phyloP scores from a whole-genome alignment of 2,329 filamentous ascomycete species.

The Aspergillus sp. region DNA sequence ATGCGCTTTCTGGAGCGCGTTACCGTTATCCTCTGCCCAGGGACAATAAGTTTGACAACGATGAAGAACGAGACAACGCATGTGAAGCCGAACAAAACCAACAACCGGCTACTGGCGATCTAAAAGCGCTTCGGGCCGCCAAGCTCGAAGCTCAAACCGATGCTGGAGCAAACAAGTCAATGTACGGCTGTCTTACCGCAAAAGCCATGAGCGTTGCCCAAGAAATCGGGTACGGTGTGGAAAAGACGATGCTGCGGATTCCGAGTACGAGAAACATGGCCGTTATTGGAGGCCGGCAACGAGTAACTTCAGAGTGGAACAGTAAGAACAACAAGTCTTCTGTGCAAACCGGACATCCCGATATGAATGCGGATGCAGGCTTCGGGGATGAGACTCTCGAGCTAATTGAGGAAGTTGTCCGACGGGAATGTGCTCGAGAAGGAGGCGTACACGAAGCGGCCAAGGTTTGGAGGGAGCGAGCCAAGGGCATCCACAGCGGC shows the following conservation, averaged over 20 bases:
- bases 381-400: constrained; percentile 53
- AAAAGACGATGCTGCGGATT: constrained; percentile 82
- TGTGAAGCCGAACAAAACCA: constrained; percentile 11
- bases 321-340: background rate
- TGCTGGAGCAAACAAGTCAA: constrained; percentile 49
- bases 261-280: constrained; percentile 85
- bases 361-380: constrained; percentile 39
- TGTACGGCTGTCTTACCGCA: constrained; percentile 74
- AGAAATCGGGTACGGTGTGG: constrained; percentile 67
- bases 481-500: constrained; percentile 41
- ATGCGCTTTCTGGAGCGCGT: constrained; percentile 67
- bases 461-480: constrained; percentile 47
- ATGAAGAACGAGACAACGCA: constrained; percentile 27
- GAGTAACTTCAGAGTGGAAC: constrained; percentile 10
- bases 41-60: constrained; percentile 26
- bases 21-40: constrained; percentile 51
- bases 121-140: constrained; percentile 32
- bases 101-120: constrained; percentile 33
- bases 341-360: constrained; percentile 22
- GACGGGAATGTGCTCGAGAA: constrained; percentile 43
- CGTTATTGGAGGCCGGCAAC: constrained; percentile 58
- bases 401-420: constrained; percentile 58
- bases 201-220: constrained; percentile 66
- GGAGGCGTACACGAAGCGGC: constrained; percentile 40
- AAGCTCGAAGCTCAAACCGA: constrained; percentile 26